Evolutionary conservation across 768 basidiomycete species (phyloP).

Genomic region (Cantharellus anzutake): DNA sequence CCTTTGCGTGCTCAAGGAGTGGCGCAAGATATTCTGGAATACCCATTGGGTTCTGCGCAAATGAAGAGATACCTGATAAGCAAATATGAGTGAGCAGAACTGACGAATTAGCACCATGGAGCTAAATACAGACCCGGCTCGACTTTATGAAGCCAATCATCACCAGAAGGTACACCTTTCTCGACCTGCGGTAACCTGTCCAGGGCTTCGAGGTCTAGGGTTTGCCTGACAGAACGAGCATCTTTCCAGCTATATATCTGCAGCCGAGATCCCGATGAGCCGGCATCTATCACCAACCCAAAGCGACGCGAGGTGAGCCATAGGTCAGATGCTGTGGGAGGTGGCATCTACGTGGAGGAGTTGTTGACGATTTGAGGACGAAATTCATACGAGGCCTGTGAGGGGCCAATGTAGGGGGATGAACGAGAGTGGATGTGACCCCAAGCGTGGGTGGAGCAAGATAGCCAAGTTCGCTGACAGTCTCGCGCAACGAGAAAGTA

Average conservation of each 20-base stretch:
- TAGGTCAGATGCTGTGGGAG: slow-evolving; percentile 45
- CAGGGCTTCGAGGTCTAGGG: slow-evolving; percentile 26
- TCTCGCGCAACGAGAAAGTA: no score
- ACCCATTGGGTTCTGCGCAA: slow-evolving; percentile 44
- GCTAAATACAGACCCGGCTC: slow-evolving; percentile 59
- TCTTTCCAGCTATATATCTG: slow-evolving; percentile 97
- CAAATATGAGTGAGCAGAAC: neutral
- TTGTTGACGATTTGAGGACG: no score
- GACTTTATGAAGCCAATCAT: slow-evolving; percentile 78
- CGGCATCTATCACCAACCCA: slow-evolving; percentile 94
- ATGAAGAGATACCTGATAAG: slow-evolving; percentile 63
- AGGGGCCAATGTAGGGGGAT: no score
- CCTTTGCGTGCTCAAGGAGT: slow-evolving; percentile 61
- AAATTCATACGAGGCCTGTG: no score
- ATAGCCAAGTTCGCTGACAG: no score
- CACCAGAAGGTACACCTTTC: slow-evolving; percentile 66
- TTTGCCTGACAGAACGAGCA: slow-evolving; percentile 30
- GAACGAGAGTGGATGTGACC: no score
- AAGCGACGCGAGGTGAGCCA: slow-evolving; percentile 72
- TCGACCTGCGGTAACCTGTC: slow-evolving; percentile 65
- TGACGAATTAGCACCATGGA: neutral
- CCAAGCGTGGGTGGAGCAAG: no score
- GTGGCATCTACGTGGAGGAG: slow-evolving; percentile 11
- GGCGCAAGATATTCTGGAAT: slow-evolving; percentile 67
- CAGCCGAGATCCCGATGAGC: slow-evolving; percentile 87